phyloP scores from a whole-genome alignment of 2,329 filamentous ascomycete genomes.

The Penicillium sclerotigenum region DNA sequence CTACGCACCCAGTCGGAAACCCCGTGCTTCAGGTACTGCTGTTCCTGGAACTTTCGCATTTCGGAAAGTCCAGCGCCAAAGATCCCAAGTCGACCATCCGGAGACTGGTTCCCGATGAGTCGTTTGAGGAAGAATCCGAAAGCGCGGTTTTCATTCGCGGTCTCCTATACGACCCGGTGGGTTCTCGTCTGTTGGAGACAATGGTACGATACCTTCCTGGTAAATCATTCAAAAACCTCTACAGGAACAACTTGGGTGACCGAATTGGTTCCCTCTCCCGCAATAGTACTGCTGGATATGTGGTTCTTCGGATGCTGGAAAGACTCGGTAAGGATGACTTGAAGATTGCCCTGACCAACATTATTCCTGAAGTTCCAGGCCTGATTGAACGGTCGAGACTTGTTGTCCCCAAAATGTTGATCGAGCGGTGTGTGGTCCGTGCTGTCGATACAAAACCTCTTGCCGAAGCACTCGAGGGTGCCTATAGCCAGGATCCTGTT shows the following conservation, averaged over 20 bases:
- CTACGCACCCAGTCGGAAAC: constrained; percentile 86
- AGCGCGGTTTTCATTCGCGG: constrained; percentile 79
- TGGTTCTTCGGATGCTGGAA: constrained; percentile 77
- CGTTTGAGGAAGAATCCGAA: constrained; percentile 68
- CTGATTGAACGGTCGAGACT: constrained; percentile 74
- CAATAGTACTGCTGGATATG: constrained; percentile 87
- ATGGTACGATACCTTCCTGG: constrained; percentile 77
- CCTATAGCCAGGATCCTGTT: constrained; percentile 52
- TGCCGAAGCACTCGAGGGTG: constrained; percentile 55
- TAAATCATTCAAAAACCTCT: constrained; percentile 86
- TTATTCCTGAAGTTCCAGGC: constrained; percentile 68
- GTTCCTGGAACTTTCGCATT: constrained; percentile 76
- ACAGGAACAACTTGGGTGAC: constrained; percentile 73
- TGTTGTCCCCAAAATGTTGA: constrained; percentile 73
- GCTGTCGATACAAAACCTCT: constrained; percentile 56
- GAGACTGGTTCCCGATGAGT: constrained; percentile 74
- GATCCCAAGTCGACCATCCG: constrained; percentile 68
- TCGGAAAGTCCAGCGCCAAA: constrained; percentile 64
- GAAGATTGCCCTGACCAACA: constrained; percentile 65
- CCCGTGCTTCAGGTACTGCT: constrained; percentile 88
- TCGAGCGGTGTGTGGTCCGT: constrained; percentile 76
- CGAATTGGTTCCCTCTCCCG: constrained; percentile 76
- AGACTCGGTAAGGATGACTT: constrained; percentile 85
- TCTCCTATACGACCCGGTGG: constrained; percentile 84
- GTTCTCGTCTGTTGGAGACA: constrained; percentile 84